These are phyloP conservation scores for Lolium rigidum DNA, from an alignment of 176 grass and related monocot species.

Conservation along the genomic window DNA sequence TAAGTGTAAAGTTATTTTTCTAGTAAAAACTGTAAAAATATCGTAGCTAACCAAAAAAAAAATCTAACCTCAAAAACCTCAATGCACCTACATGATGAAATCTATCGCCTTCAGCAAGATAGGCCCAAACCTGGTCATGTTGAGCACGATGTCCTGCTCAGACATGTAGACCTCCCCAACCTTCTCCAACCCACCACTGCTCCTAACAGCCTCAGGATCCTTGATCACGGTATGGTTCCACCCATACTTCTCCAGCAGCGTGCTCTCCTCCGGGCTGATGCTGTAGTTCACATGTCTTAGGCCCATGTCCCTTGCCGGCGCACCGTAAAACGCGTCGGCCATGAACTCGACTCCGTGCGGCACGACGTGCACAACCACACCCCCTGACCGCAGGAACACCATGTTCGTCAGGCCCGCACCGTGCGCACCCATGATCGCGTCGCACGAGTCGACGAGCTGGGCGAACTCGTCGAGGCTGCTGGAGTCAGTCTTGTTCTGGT, in stretches of 20 bases:
- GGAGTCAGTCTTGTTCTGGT: slow-evolving; percentile 34
- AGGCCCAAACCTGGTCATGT: slow-evolving; percentile 65
- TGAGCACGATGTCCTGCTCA: slow-evolving; percentile 71
- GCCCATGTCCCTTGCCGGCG: slow-evolving; percentile 63
- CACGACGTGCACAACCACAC: slow-evolving; percentile 71
- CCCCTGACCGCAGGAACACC: slow-evolving; percentile 61
- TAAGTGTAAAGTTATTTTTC: slow-evolving; percentile 5
- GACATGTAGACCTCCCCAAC: slow-evolving; percentile 62
- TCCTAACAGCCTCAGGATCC: slow-evolving; percentile 64
- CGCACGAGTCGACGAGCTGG: slow-evolving; percentile 54
- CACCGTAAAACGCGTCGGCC: slow-evolving; percentile 44
- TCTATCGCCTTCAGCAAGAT: slow-evolving; percentile 58
- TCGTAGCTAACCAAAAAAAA: slow-evolving; percentile 1
- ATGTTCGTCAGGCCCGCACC: slow-evolving; percentile 78
- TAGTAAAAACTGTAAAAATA: slow-evolving; percentile 15
- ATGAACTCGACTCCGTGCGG: slow-evolving; percentile 69
- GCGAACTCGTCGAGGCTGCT: slow-evolving; percentile 51
- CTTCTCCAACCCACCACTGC: slow-evolving; percentile 57
- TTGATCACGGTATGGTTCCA: slow-evolving; percentile 63
- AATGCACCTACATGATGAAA: slow-evolving; percentile 48
- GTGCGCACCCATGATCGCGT: slow-evolving; percentile 73
- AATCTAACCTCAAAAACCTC: background rate
- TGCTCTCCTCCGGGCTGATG: slow-evolving; percentile 67
- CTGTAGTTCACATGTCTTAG: slow-evolving; percentile 59
- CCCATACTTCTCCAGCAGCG: slow-evolving; percentile 62